phyloP scores from a whole-genome alignment of 306 rosid species.

The Glycyrrhiza uralensis region DNA sequence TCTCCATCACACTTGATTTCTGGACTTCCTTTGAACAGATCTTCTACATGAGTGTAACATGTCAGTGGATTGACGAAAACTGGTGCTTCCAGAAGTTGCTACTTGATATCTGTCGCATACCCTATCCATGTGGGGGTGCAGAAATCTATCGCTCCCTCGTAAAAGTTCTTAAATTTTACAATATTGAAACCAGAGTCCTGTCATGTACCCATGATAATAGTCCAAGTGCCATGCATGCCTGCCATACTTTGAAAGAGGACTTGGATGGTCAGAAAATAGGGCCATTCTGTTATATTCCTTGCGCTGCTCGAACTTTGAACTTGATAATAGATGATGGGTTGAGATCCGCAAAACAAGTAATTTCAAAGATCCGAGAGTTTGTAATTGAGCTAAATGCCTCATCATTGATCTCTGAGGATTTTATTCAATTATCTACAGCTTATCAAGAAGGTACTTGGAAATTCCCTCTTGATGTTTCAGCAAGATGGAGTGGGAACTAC shows the following conservation, averaged over 20 bases:
- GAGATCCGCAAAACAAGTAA: slow-evolving; percentile 54
- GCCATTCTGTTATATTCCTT: slow-evolving; percentile 85
- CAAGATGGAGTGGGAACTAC: slow-evolving; percentile 92
- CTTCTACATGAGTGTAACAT: slow-evolving; percentile 78
- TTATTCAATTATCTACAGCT: slow-evolving; percentile 61
- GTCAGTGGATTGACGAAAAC: slow-evolving; percentile 90
- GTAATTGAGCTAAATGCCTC: slow-evolving; percentile 72
- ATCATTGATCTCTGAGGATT: slow-evolving; percentile 64
- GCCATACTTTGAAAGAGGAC: slow-evolving; percentile 69
- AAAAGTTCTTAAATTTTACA: slow-evolving; percentile 72
- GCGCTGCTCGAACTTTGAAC: slow-evolving; percentile 85
- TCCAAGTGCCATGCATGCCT: slow-evolving; percentile 65
- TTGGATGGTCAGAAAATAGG: slow-evolving; percentile 76
- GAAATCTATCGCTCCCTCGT: slow-evolving; percentile 68
- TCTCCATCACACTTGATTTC: slow-evolving; percentile 83
- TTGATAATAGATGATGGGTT: slow-evolving; percentile 86
- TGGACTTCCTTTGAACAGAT: slow-evolving; percentile 89
- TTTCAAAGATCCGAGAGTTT: slow-evolving; percentile 82
- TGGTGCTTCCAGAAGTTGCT: slow-evolving; percentile 88
- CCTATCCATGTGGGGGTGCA: slow-evolving; percentile 70
- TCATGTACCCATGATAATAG: slow-evolving; percentile 96
- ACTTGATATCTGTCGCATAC: slow-evolving; percentile 80
- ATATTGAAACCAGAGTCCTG: slow-evolving; percentile 71
- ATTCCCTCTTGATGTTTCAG: slow-evolving; percentile 83
- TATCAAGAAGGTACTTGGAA: slow-evolving; percentile 92